These are phyloP conservation scores for Globisporangium irregulare DNA, from an alignment of 352 stramenopile genomes.

Conservation along the genomic window DNA sequence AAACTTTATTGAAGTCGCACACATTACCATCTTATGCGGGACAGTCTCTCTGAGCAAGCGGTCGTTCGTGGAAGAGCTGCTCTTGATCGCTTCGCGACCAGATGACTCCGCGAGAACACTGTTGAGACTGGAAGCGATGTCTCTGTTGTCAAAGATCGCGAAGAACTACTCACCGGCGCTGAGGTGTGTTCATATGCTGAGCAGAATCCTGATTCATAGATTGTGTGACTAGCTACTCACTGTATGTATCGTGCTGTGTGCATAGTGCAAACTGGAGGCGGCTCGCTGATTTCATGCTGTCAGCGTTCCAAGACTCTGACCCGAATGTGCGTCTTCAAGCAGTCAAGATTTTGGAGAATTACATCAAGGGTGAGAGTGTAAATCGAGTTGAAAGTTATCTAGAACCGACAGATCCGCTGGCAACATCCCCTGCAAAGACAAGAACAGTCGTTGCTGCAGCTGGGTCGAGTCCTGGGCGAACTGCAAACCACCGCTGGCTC, in stretches of 20 bases:
- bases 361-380: constrained; percentile 70
- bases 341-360: constrained; percentile 87
- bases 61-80: constrained; percentile 76
- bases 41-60: constrained; percentile 47
- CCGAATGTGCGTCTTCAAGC: constrained; percentile 84
- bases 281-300: constrained; percentile 75
- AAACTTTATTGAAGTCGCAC: constrained; percentile 45
- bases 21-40: constrained; percentile 66
- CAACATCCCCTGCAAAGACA: constrained; percentile 3
- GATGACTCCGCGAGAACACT: constrained; percentile 55
- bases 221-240: neutral
- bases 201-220: neutral
- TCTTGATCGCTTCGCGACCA: constrained; percentile 57
- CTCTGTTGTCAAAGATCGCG: constrained; percentile 75
- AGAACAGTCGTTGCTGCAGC: neutral
- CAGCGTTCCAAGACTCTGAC: constrained; percentile 80
- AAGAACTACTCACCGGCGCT: constrained; percentile 81
- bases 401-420: neutral
- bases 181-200: constrained; percentile 19
- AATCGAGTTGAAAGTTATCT: constrained; percentile 10
- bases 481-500: constrained; percentile 18
- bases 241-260: neutral
- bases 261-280: constrained; percentile 53
- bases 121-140: constrained; percentile 78
- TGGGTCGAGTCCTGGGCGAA: constrained; percentile 6